Base-by-base conservation (phyloP, 257 asterid genomes). In the Pogostemon cablin region DNA sequence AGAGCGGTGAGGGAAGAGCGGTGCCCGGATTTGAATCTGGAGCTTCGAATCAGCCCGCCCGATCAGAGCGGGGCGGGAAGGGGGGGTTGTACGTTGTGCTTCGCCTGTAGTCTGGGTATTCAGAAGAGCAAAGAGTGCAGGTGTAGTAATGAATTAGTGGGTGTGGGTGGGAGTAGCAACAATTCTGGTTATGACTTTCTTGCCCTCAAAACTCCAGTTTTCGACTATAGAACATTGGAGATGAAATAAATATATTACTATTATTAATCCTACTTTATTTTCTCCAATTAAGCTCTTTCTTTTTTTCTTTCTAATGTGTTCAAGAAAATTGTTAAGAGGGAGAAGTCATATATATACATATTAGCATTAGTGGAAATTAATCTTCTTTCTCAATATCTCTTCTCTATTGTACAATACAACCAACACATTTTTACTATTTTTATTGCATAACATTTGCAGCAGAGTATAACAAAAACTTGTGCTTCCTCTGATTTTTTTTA, bases 11-110 rank as follows among this genome's bases (percentile, higher is more conserved):
- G 32, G 32, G 32, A 25, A 25, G 90, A 88, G 54, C 76, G 77
- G 64, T 89, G 89, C 71, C 98, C 95, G 0, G 96, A 93, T 66
- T 83, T 93, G 82, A 93, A 93, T 47, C 98, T 93, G 3, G 98
- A 93, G 41, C 93, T 93, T 41, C 79, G 85, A 75, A 93, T 90
- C 2, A 93, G 98, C 75, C 97, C 97, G 4, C 98, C 98, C 7
- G 67, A 48, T 10, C 79, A 80, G 3, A 72, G 17, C n/a, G 82
- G 73, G 12, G 15, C 52, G 17, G 84, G 84, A 7, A 37, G 62
- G 35, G 75, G 10, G 3, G 41, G 32, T 61, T 12, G 60, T 46
- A 61, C 63, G 12, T 32, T 84, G 80, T 91, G 97, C 86, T 87
- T 91, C 67, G 78, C 83, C 4, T 90, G 98, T 81, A 84, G 88